Conservation (phyloP, 2,329 filamentous ascomycete species). For the Botrytis paeoniae region DNA sequence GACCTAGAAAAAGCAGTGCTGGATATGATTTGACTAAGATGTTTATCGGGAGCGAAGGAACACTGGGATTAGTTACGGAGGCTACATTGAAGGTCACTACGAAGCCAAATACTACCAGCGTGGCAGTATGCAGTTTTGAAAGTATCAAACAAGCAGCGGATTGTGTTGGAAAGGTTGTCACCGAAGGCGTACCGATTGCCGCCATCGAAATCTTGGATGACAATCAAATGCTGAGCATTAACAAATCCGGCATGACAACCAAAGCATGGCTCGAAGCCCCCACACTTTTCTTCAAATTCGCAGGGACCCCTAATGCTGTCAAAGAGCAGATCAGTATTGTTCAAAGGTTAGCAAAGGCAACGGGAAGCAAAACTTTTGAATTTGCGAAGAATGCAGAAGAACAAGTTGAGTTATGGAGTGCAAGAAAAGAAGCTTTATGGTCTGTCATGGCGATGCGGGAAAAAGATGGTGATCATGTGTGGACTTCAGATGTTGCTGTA, state of each 20-base stretch:
- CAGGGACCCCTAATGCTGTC: slow-evolving; percentile 65
- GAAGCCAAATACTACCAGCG: slow-evolving; percentile 73
- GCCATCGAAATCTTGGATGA: slow-evolving; percentile 94
- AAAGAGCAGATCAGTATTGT: slow-evolving; percentile 76
- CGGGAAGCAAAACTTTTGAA: slow-evolving; percentile 68
- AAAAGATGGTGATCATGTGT: slow-evolving; percentile 66
- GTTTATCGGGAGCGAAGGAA: slow-evolving; percentile 89
- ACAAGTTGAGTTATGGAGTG: slow-evolving; percentile 76
- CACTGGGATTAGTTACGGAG: slow-evolving; percentile 86
- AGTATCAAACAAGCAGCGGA: slow-evolving; percentile 43
- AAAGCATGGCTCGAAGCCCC: slow-evolving; percentile 69
- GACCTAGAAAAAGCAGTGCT: slow-evolving; percentile 84
- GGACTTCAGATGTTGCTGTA: slow-evolving; percentile 85
- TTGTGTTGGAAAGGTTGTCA: slow-evolving; percentile 78
- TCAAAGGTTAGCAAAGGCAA: slow-evolving; percentile 56
- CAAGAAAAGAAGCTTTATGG: slow-evolving; percentile 81
- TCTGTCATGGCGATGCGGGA: slow-evolving; percentile 65
- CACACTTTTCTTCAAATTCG: slow-evolving; percentile 83
- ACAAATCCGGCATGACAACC: slow-evolving; percentile 62
- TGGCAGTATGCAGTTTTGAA: slow-evolving; percentile 69
- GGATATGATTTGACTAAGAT: slow-evolving; percentile 89
- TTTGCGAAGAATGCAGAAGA: slow-evolving; percentile 71
- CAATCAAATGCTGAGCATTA: slow-evolving; percentile 75
- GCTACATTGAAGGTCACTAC: slow-evolving; percentile 84
- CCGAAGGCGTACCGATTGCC: slow-evolving; percentile 76